A percentile compares a stretch with the other conserved stretches of the same genome.
Conservation (phyloP, 805 yeast species). For the Teunomyces lycoperdinae region DNA sequence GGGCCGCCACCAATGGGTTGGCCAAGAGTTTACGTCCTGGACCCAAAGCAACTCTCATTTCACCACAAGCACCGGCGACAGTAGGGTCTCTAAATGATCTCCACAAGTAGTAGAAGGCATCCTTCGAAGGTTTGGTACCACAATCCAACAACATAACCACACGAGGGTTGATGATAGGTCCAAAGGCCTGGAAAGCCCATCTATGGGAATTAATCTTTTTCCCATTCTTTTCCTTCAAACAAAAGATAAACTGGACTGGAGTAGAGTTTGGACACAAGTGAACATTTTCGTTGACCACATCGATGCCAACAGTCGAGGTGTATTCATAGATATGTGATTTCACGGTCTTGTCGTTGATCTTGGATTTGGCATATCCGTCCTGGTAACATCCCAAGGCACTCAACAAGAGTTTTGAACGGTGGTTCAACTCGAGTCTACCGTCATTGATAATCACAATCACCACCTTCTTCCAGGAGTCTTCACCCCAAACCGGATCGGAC, state of each 20-base stretch:
- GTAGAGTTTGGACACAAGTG: conserved; percentile 63
- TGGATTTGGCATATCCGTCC: conserved; percentile 92
- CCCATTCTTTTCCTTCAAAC: conserved; percentile 84
- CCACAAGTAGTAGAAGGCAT: conserved; percentile 88
- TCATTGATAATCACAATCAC: conserved; percentile 89
- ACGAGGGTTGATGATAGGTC: conserved; percentile 75
- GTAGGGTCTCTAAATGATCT: conserved; percentile 73
- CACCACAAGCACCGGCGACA: conserved; percentile 98
- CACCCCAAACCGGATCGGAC: conserved; percentile 82
- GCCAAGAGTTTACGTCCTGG: conserved; percentile 44
- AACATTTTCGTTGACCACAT: conserved; percentile 61
- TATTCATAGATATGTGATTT: conserved; percentile 90
- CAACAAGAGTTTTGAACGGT: conserved; percentile 73
- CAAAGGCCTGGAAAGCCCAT: conserved; percentile 95
- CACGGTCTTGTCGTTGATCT: conserved; percentile 78
- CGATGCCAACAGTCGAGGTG: conserved; percentile 86
- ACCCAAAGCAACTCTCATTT: conserved; percentile 85
- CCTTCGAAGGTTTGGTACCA: conserved; percentile 87
- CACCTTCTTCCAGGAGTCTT: conserved; percentile 90
- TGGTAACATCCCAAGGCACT: conserved; percentile 90
- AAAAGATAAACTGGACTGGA: conserved; percentile 87
- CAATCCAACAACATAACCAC: conserved; percentile 86
- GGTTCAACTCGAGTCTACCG: conserved; percentile 83
- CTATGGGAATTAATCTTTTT: conserved; percentile 93
- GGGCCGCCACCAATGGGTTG: conserved; percentile 93